Percentiles rank a stretch among this genome's conserved stretches.
phyloP scores from a whole-genome alignment of 2,329 filamentous ascomycete genomes.

The Monosporascus sp. region DNA sequence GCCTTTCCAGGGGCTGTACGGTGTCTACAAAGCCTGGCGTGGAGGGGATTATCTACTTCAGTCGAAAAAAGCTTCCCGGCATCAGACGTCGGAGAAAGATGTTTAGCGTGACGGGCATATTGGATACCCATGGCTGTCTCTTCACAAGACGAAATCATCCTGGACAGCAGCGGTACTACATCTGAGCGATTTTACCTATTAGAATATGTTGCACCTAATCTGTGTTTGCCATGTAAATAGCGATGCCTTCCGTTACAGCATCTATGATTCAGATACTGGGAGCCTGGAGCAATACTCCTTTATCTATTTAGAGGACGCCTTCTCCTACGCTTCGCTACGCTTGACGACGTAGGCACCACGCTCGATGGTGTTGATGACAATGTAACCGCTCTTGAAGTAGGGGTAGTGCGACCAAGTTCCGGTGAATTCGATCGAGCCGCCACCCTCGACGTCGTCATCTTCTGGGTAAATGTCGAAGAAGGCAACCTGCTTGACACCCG shows the following conservation, averaged over 20 bases:
- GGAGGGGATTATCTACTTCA: slow-evolving; percentile 43
- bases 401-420: slow-evolving; percentile 39
- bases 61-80: slow-evolving; percentile 12
- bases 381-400: slow-evolving; percentile 37
- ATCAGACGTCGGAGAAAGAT: background rate
- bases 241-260: too few relatives aligned
- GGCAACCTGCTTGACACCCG: slow-evolving; percentile 29
- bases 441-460: slow-evolving; percentile 33
- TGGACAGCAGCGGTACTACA: too few relatives aligned
- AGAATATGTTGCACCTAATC: too few relatives aligned
- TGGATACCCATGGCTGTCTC: background rate
- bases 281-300: background rate
- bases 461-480: slow-evolving; percentile 43
- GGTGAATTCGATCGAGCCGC: slow-evolving; percentile 27
- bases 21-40: slow-evolving; percentile 38
- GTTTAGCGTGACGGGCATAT: background rate
- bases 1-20: slow-evolving; percentile 41
- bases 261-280: too few relatives aligned
- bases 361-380: slow-evolving; percentile 43
- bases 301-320: background rate
- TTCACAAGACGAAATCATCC: slow-evolving; percentile 3
- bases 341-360: slow-evolving; percentile 40
- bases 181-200: background rate
- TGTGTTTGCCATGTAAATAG: too few relatives aligned
- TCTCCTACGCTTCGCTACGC: slow-evolving; percentile 6